phyloP scores from a whole-genome alignment of 495 filamentous ascomycete species.

The Trichoderma orchidacearum region DNA sequence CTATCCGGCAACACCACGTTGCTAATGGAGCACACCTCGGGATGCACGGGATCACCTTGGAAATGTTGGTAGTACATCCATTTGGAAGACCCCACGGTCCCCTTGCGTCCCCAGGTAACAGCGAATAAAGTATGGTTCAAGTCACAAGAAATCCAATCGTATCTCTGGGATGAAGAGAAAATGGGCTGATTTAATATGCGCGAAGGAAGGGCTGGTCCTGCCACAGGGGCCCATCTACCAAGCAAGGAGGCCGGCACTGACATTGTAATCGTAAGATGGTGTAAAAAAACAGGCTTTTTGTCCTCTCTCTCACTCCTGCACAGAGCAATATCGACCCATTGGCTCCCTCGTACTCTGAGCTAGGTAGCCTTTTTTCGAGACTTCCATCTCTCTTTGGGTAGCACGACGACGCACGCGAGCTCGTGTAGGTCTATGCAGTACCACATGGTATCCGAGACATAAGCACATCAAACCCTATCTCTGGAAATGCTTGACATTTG shows the following conservation, averaged over 20 bases:
- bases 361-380: neutral
- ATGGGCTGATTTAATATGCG: neutral
- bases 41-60: neutral
- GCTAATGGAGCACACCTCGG: neutral
- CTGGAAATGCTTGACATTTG: neutral
- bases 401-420: neutral
- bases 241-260: neutral
- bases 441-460: neutral
- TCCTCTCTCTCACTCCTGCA: neutral
- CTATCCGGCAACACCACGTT: neutral
- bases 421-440: neutral
- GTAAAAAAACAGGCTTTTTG: neutral
- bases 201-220: neutral
- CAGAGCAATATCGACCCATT: neutral
- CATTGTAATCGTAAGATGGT: neutral
- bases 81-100: no score
- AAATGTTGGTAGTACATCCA: neutral
- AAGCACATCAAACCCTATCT: constrained; percentile 1
- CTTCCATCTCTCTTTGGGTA: neutral
- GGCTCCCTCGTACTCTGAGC: neutral
- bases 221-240: neutral
- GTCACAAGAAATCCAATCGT: neutral
- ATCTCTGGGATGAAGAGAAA: neutral
- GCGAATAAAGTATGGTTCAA: neutral
- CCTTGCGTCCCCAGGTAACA: no score